Base-by-base conservation (phyloP, 805 yeast genomes). In the Starmerella asiatica region DNA sequence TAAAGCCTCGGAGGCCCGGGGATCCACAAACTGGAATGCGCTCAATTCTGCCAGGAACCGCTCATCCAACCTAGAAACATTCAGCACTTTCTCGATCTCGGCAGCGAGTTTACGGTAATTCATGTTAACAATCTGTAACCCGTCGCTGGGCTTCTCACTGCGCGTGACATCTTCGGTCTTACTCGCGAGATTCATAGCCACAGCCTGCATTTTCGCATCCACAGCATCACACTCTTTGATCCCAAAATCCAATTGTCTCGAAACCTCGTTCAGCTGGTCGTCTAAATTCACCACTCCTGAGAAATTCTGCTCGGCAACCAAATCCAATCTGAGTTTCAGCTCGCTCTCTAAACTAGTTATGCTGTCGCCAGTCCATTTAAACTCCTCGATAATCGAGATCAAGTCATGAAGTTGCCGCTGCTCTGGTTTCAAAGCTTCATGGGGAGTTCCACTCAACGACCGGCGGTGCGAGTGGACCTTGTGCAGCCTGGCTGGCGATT, bases 71-170 rank as follows among this genome's bases (percentile, higher is more conserved):
- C 76, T 71, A 7, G 81, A 79, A n/a, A 82, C 78, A 36, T 70
- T 69, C 45, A 85, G 59, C 34, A 85, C 66, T n/a, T 69, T 72
- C 29, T 71, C 71, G 39, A 85, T 66, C 44, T 82, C 85, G 34
- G 69, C 72, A 67, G 76, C 78, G 19, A 85, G 63, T n/a, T 68
- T 56, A 51, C 81, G 82, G 57, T 80, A 81, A 59, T 86, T 86
- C 32, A 82, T 75, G 4, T 88, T 73, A 49, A 76, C 77, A 5
- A 86, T 78, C 58, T 86, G 95, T 15, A 84, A 59, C 36, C 94
- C 94, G 50, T 79, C 74, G 2, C 86, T 76, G 54, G 78, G 80
- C 27, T 67, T 65, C 53, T 84, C 94, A 31, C 85, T 75, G 37
- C 68, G 71, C 34, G 71, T 69, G 37, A 86, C 73, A 44, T 80